phyloP scores from a whole-genome alignment of 2,329 filamentous ascomycete species.

The Ophioceras dolichostomum region DNA sequence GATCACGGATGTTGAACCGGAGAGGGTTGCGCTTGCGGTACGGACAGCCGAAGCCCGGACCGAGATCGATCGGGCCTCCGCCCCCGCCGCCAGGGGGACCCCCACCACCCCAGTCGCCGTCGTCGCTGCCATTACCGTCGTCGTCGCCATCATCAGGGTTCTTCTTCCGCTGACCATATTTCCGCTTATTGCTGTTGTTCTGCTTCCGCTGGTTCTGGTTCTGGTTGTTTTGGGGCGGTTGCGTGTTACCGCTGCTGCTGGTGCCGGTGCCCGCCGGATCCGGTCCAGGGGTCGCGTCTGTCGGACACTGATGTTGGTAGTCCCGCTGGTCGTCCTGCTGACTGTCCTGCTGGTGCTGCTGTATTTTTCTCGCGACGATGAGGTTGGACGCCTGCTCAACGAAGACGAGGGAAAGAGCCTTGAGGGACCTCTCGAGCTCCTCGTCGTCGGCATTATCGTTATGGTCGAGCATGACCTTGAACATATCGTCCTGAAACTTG shows the following conservation, averaged over 20 bases:
- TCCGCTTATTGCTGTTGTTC: not conserved
- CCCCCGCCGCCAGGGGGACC: too few species aligned
- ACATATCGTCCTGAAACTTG: not conserved
- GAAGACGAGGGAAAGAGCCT: not conserved
- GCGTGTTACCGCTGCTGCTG: not conserved
- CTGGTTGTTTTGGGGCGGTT: not conserved
- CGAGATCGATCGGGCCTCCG: too few species aligned
- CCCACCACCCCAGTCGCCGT: too few species aligned
- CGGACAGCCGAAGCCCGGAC: constrained; percentile 2
- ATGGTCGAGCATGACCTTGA: not conserved
- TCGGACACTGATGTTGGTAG: too few species aligned
- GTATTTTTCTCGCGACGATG: not conserved
- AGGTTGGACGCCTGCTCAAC: not conserved
- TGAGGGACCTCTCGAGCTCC: not conserved
- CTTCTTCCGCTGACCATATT: not conserved
- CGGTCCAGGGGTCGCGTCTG: too few species aligned
- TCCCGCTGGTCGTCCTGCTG: too few species aligned
- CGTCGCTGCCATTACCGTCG: not conserved
- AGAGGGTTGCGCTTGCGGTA: constrained; percentile 3
- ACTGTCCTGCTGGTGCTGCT: not conserved
- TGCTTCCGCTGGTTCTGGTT: not conserved
- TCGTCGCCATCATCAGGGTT: not conserved
- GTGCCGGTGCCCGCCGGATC: not conserved
- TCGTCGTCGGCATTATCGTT: not conserved
- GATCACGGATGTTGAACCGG: constrained; percentile 1